Evolutionary conservation across 179 eudicot species (phyloP), one percentile per base, ranked within the genome.

Genomic region (Silene vulgaris): DNA sequence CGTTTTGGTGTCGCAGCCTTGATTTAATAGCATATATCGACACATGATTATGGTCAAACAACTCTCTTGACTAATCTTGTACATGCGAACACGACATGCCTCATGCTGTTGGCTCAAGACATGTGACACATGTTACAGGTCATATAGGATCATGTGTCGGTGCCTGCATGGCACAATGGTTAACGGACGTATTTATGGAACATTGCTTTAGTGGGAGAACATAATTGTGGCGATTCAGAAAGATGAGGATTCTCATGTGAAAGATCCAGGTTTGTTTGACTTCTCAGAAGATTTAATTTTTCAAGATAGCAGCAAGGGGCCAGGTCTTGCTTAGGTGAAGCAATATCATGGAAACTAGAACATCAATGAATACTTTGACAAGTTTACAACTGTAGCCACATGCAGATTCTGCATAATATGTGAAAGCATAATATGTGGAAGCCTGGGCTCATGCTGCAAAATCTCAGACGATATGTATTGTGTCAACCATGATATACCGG

Each of bases 341-440:
- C 60, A 14, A 20, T 56, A 56, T 56, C 19, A 56, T 56, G 60
- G 60, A 56, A 13, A 54, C 5, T 54, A 54, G 6, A 13, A 16
- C 2, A 56, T 56, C 60, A n/a, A n/a, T 56, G 12, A 56, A 56
- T 56, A 56, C 19, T 56, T n/a, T 13, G 60, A 11, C 20, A 16
- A 4, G 60, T 56, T 56, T 56, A 56, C 60, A 56, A 56, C 60
- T 56, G 60, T n/a, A 56, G 60, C 60, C 60, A 56, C 60, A 56
- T 56, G 60, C 60, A 56, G 60, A 4, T 14, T 56, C 60, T 56
- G 60, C 60, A 56, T 45, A 4, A 56, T 54, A 54, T 3, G 60
- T 56, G 60, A 20, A 1, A 56, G 60, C 60, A 56, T 45, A 4
- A 56, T 54, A 54, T 3, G 60, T 56, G 60, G 60, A 1, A 56